Conservation (phyloP, 495 filamentous ascomycete genomes). For the Trypethelium eluteriae region DNA sequence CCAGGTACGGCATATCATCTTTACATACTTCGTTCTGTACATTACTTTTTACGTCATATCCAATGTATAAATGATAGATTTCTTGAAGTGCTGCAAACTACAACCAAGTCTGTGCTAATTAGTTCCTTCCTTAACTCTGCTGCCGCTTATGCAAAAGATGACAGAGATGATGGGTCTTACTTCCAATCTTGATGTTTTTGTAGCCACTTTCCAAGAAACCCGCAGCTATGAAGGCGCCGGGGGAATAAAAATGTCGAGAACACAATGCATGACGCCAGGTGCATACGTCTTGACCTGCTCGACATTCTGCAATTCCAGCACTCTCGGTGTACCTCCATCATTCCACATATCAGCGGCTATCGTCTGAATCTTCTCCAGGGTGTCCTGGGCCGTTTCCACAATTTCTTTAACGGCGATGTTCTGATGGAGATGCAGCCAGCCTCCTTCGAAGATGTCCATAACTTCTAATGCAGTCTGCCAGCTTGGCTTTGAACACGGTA, state of each 20-base stretch:
- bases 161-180: background rate
- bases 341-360: constrained; percentile 11
- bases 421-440: constrained; percentile 81
- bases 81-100: background rate
- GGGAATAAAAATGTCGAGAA: constrained; percentile 65
- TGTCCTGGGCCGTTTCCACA: constrained; percentile 42
- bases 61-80: background rate
- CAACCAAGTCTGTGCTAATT: no score
- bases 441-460: constrained; percentile 44
- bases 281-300: constrained; percentile 85
- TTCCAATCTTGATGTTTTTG: background rate
- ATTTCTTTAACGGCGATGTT: constrained; percentile 64
- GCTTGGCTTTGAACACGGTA: constrained; percentile 58
- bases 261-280: constrained; percentile 82
- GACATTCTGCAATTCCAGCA: constrained; percentile 55
- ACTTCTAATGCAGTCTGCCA: constrained; percentile 62
- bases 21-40: constrained; percentile 7
- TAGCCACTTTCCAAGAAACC: background rate
- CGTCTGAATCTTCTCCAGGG: constrained; percentile 16
- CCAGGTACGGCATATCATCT: constrained; percentile 3
- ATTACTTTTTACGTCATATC: constrained; percentile 5
- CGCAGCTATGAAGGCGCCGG: background rate
- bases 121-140: no score
- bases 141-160: background rate
- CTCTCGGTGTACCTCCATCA: constrained; percentile 5